These are phyloP conservation scores for Blepharisma japonicum DNA, from an alignment of 73 alveolate species.

Conservation along the genomic window DNA sequence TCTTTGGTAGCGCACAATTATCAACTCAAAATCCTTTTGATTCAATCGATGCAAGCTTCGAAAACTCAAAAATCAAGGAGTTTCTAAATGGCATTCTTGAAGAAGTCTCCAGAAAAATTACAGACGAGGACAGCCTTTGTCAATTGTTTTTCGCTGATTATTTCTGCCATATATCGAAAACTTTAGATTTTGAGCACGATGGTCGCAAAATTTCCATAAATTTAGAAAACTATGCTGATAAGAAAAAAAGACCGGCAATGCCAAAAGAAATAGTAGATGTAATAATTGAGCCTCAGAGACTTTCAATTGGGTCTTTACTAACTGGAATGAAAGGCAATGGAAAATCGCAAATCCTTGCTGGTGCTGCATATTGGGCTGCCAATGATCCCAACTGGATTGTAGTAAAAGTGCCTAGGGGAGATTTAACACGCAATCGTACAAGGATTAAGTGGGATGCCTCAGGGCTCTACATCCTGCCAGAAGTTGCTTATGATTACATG, in stretches of 20 bases:
- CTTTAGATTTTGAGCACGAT: background rate
- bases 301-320: slow-evolving; percentile 51
- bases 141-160: background rate
- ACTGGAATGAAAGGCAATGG: slow-evolving; percentile 65
- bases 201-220: background rate
- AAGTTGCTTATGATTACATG: slow-evolving; percentile 36
- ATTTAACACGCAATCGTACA: slow-evolving; percentile 29
- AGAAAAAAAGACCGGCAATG: background rate
- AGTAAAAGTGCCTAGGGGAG: slow-evolving; percentile 49
- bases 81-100: background rate
- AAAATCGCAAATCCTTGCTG: slow-evolving; percentile 46
- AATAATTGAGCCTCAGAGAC: slow-evolving; percentile 30
- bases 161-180: background rate
- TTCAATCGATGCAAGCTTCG: no score
- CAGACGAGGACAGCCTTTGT: background rate
- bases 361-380: slow-evolving; percentile 58
- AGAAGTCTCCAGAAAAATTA: background rate
- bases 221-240: background rate
- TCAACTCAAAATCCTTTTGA: no score
- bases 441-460: slow-evolving; percentile 31
- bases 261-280: background rate
- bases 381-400: slow-evolving; percentile 60
- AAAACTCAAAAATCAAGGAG: background rate
- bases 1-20: no score
- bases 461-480: slow-evolving; percentile 50